Percentiles rank a stretch among this genome's conserved stretches.
Evolutionary conservation across 75 land plant genomes (phyloP).

Genomic region (Cryptomeria japonica): DNA sequence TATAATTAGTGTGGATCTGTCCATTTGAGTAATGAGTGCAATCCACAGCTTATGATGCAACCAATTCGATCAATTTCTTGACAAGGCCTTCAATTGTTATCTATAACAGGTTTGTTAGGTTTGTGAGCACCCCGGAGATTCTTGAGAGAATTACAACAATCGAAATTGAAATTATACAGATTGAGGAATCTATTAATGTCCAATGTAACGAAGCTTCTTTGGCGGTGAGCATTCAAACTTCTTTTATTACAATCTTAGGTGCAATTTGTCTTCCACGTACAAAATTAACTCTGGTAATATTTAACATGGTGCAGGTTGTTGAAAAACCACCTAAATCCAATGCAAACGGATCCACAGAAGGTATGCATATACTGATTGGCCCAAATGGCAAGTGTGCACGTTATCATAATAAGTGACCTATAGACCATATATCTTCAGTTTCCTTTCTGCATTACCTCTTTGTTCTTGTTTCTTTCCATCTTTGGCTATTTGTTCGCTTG

Average conservation of each 20-base stretch:
- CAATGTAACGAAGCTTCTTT: constrained; percentile 25
- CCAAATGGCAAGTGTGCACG: neutral
- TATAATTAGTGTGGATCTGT: neutral
- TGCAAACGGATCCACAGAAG: neutral
- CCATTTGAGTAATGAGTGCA: constrained; percentile 4
- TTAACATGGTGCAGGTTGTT: neutral
- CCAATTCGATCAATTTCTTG: neutral
- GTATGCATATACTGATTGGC: neutral
- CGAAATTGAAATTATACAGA: constrained; percentile 68
- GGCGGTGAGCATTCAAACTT: constrained; percentile 5
- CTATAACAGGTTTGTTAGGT: constrained; percentile 64
- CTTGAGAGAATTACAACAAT: constrained; percentile 76
- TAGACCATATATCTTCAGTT: neutral
- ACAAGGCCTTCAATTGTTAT: neutral
- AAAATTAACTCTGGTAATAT: neutral
- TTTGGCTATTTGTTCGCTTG: neutral
- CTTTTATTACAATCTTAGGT: neutral
- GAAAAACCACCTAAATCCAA: neutral
- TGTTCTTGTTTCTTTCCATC: neutral
- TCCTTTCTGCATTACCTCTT: neutral
- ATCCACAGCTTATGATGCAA: neutral
- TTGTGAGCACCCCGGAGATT: constrained; percentile 84
- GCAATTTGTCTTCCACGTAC: neutral
- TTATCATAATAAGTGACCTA: neutral
- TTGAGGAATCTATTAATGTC: constrained; percentile 50